Conservation (phyloP, 2,329 filamentous ascomycete species). For the Cryphonectria carpinicola region DNA sequence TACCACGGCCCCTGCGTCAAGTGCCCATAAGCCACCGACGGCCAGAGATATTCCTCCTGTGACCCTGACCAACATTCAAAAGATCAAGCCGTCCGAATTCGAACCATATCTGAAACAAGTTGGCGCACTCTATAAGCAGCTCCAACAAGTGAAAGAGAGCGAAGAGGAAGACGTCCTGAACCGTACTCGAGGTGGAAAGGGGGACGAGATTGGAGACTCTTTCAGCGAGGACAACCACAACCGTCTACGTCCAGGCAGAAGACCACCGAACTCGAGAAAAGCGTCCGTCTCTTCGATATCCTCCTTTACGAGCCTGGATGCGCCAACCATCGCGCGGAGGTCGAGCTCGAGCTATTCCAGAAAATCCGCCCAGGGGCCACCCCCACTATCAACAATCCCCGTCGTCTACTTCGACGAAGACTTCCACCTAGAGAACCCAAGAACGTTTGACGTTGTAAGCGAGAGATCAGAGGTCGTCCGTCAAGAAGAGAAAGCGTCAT, state of each 20-base stretch:
- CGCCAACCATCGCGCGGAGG: slow-evolving; percentile 47
- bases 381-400: slow-evolving; percentile 90
- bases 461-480: slow-evolving; percentile 96
- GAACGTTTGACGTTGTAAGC: slow-evolving; percentile 95
- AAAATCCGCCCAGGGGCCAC: slow-evolving; percentile 70
- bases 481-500: slow-evolving; percentile 56
- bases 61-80: slow-evolving; percentile 83
- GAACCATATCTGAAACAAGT: slow-evolving; percentile 84
- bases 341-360: slow-evolving; percentile 55
- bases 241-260: slow-evolving; percentile 51
- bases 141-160: slow-evolving; percentile 80
- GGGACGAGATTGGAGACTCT: slow-evolving; percentile 47
- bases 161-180: slow-evolving; percentile 62
- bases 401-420: slow-evolving; percentile 92
- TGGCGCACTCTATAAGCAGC: slow-evolving; percentile 84
- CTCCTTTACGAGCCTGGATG: slow-evolving; percentile 55
- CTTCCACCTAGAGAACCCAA: slow-evolving; percentile 93
- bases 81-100: slow-evolving; percentile 80
- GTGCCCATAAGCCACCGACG: slow-evolving; percentile 80
- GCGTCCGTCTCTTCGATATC: slow-evolving; percentile 51
- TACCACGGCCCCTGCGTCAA: slow-evolving; percentile 69
- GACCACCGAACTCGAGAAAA: slow-evolving; percentile 44
- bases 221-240: slow-evolving; percentile 43
- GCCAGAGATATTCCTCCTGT: slow-evolving; percentile 92
- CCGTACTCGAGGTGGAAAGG: slow-evolving; percentile 43